These are phyloP conservation scores for Penicillium oxalicum DNA, from an alignment of 2,329 filamentous ascomycete genomes.

Conservation along the genomic window DNA sequence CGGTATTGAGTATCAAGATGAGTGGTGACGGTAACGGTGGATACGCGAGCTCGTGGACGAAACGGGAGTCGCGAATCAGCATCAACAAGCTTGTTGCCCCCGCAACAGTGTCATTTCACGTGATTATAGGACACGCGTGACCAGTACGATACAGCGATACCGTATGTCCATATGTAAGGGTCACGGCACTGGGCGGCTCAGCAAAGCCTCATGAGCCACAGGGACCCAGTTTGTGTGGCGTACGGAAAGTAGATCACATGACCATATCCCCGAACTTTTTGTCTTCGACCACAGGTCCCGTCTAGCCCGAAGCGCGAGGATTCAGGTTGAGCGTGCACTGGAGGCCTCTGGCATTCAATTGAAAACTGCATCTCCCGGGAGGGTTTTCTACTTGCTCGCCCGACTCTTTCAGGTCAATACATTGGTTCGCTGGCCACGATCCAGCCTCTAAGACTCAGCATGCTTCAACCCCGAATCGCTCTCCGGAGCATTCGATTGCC, in stretches of 20 bases:
- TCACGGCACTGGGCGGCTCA: background rate
- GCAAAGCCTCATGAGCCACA: background rate
- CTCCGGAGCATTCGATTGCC: constrained; percentile 47
- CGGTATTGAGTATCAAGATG: constrained; percentile 11
- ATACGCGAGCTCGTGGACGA: constrained; percentile 16
- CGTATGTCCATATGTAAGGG: no score
- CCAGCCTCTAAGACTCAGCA: constrained; percentile 28
- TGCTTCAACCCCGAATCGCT: constrained; percentile 63
- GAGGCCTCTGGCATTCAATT: background rate
- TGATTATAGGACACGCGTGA: constrained; percentile 4
- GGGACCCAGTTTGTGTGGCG: background rate
- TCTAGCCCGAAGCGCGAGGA: background rate
- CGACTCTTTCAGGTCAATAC: no score
- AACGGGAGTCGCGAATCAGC: constrained; percentile 14
- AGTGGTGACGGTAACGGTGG: constrained; percentile 14
- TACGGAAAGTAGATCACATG: constrained; percentile 9
- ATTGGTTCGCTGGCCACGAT: background rate
- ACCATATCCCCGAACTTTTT: constrained; percentile 17
- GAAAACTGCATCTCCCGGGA: background rate
- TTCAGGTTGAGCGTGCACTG: background rate
- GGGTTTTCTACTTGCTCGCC: no score
- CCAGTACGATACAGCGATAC: no score
- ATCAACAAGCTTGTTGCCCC: constrained; percentile 32
- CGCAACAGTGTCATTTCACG: constrained; percentile 42
- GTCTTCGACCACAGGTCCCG: constrained; percentile 4